Evolutionary conservation across 73 alveolate genomes (phyloP).

Genomic region (Uronychia binucleata): DNA sequence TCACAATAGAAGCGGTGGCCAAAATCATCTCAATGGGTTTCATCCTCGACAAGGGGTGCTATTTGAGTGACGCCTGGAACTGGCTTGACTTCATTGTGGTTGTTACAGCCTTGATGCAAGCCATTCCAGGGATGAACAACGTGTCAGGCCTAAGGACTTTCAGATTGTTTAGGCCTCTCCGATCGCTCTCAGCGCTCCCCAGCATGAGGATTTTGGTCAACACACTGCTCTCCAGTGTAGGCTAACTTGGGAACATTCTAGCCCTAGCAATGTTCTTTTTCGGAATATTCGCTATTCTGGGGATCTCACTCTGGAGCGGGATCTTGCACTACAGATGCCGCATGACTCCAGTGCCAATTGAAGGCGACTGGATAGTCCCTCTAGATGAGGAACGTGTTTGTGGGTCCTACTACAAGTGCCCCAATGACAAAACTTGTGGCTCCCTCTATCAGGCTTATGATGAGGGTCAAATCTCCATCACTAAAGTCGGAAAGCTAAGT

Average conservation of each 20-base stretch:
- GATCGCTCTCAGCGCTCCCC: conserved; percentile 15
- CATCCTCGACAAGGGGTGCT: not conserved
- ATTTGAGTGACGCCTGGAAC: conserved; percentile 2
- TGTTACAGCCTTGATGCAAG: conserved; percentile 1
- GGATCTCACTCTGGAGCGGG: conserved; percentile 68
- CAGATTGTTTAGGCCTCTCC: conserved; percentile 43
- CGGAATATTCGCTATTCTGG: conserved; percentile 53
- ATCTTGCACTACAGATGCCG: conserved; percentile 68
- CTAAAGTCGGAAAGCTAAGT: too few relatives aligned
- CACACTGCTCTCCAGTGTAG: conserved; percentile 17
- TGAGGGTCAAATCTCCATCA: too few relatives aligned
- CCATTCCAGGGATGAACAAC: conserved; percentile 22
- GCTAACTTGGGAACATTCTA: conserved; percentile 27
- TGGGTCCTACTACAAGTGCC: too few relatives aligned
- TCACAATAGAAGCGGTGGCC: conserved; percentile 8
- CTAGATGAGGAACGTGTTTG: too few relatives aligned
- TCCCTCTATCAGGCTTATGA: too few relatives aligned
- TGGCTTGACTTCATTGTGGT: conserved; percentile 7
- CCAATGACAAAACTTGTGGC: too few relatives aligned
- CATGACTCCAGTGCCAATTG: conserved; percentile 22
- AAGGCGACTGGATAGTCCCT: too few relatives aligned
- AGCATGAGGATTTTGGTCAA: conserved; percentile 22
- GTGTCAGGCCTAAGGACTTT: conserved; percentile 38
- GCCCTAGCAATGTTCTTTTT: conserved; percentile 8
- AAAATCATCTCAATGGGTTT: not conserved